Conservation (phyloP, 768 basidiomycete species). For the Hysterangium stoloniferum region DNA sequence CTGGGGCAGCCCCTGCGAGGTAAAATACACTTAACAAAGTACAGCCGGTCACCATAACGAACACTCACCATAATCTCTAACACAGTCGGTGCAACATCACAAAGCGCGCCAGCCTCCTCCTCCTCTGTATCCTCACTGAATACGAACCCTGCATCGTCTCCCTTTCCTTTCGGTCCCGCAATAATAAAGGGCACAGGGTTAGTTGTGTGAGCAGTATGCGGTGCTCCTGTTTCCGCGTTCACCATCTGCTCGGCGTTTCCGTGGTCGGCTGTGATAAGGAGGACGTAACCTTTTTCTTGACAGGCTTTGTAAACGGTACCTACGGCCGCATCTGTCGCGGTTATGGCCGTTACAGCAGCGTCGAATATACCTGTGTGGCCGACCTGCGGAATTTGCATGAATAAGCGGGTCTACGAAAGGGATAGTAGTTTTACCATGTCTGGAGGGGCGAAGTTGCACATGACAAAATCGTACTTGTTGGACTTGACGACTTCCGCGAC, state of each 20-base stretch:
- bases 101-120: constrained; percentile 63
- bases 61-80: constrained; percentile 58
- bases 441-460: constrained; percentile 97
- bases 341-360: constrained; percentile 83
- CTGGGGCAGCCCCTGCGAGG: constrained; percentile 46
- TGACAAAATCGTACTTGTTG: constrained; percentile 75
- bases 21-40: constrained; percentile 6
- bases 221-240: constrained; percentile 72
- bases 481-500: constrained; percentile 78
- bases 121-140: constrained; percentile 46
- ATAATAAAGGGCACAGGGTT: constrained; percentile 90
- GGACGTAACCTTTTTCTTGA: constrained; percentile 75
- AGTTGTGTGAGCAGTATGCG: constrained; percentile 89
- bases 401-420: constrained; percentile 1
- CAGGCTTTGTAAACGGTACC: constrained; percentile 83
- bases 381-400: constrained; percentile 43
- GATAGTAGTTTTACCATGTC: constrained; percentile 63
- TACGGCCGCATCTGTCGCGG: constrained; percentile 84
- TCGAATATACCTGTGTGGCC: constrained; percentile 91
- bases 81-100: constrained; percentile 87
- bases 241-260: constrained; percentile 96
- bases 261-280: constrained; percentile 88
- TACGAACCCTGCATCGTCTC: constrained; percentile 23
- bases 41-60: not conserved
- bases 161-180: constrained; percentile 47